Conservation (phyloP, 371 early-diverging fungal species). For the Mortierella sp. region DNA sequence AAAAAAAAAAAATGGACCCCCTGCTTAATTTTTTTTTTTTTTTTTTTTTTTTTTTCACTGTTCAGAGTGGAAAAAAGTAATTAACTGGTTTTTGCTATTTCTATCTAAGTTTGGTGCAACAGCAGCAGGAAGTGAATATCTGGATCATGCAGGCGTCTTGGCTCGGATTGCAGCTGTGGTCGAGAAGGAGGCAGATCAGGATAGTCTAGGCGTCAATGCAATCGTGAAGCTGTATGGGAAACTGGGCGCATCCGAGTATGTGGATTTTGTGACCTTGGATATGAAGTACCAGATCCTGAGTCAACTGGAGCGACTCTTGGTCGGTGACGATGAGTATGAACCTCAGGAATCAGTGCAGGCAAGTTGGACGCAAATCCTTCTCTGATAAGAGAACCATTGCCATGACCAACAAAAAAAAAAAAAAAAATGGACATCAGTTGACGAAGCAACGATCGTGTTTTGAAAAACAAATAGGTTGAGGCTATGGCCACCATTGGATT, state of each 20-base stretch:
- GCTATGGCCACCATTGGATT: slow-evolving; percentile 39
- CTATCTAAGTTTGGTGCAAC: slow-evolving; percentile 31
- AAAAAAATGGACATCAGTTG: no score
- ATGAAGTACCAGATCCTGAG: slow-evolving; percentile 43
- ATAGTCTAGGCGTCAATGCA: slow-evolving; percentile 25
- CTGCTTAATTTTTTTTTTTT: neutral
- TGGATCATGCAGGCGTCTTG: slow-evolving; percentile 33
- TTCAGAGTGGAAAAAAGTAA: no score
- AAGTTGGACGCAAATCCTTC: neutral
- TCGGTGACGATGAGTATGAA: slow-evolving; percentile 24
- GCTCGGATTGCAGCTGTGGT: slow-evolving; percentile 17
- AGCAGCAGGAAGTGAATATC: slow-evolving; percentile 25
- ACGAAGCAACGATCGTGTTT: neutral
- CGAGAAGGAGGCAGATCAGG: slow-evolving; percentile 14
- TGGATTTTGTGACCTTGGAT: slow-evolving; percentile 29
- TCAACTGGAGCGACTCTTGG: slow-evolving; percentile 30
- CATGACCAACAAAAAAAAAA: no score
- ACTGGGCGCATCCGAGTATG: slow-evolving; percentile 25
- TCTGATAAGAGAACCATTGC: neutral
- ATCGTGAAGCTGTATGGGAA: slow-evolving; percentile 45
- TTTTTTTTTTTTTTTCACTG: no score
- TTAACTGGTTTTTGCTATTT: neutral
- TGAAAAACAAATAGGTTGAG: slow-evolving; percentile 16
- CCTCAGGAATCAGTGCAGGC: slow-evolving; percentile 29
- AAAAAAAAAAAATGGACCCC: no score